Base-by-base conservation (phyloP, 306 rosid genomes). In the Lotus japonicus region DNA sequence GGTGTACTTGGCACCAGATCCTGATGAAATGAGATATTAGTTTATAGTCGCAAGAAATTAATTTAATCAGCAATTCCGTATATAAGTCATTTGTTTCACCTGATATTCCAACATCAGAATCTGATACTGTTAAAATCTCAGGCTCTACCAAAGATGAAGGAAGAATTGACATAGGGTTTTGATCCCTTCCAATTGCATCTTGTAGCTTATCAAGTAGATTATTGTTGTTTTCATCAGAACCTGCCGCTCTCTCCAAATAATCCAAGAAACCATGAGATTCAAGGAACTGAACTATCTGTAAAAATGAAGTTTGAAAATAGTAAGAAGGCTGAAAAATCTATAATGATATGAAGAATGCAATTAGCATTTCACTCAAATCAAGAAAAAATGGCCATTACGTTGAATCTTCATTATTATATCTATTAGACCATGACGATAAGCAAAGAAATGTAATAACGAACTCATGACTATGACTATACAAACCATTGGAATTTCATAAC, bases 161-260 rank as follows among this genome's bases (percentile, higher is more conserved):
- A 76, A 90, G 83, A 84, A 90, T 77, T 69, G 97, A 95, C 73
- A 88, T 57, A 68, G 95, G 97, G 85, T 95, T 90, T 82, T 94
- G 91, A 78, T 97, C 96, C 88, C 97, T 88, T 78, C 97, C 96
- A 41, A 94, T 77, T 71, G 96, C 97, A 86, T 94, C 99, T 88
- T 95, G 99, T 58, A 95, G 80, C 88, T 88, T 90, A 73, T 95
- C 99, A 56, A 95, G 99, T 19, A 90, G 76, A 61, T 91, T 95
- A 82, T 84, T 86, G 73, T 59, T 90, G 76, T 74, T 84, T 81
- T 89, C 97, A 66, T 83, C 96, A 36, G 92, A 82, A 78, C 96
- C 88, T 69, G 84, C 39, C 53, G 97, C 86, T 80, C 97, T 84
- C 75, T 95, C 99, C 79, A 88, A 61, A 80, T 90, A 95, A 82